Conservation (phyloP, 176 grass and related monocot species). For the Oryza meyeriana region DNA sequence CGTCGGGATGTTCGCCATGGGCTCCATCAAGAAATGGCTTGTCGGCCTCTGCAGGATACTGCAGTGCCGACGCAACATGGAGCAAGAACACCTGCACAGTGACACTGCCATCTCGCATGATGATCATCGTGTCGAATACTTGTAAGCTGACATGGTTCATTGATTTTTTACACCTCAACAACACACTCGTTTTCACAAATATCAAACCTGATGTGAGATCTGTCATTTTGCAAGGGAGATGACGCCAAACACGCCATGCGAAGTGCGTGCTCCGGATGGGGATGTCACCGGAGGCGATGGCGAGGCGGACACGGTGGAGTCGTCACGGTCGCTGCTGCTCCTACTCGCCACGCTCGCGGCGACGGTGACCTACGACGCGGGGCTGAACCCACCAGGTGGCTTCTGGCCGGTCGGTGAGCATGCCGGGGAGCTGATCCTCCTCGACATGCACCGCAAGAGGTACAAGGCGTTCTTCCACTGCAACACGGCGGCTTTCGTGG, state of each 20-base stretch:
- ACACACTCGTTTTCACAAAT: not conserved
- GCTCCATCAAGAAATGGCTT: not conserved
- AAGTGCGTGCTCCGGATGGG: not conserved
- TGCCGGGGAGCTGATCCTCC: not conserved
- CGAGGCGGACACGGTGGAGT: not conserved
- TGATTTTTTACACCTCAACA: not conserved
- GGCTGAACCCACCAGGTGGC: not conserved
- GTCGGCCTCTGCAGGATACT: not conserved
- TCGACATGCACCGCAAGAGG: not conserved
- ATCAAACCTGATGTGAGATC: not conserved
- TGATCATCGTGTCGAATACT: not conserved
- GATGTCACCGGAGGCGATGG: not conserved
- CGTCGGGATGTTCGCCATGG: not conserved
- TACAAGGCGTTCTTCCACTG: constrained; percentile 37
- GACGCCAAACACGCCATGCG: not conserved
- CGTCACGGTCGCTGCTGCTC: not conserved
- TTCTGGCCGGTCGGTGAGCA: not conserved
- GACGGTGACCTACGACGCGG: not conserved
- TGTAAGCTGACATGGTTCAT: not conserved
- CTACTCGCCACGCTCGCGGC: constrained; percentile 6
- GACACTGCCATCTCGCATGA: not conserved
- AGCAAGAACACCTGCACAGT: not conserved
- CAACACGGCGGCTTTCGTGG: constrained; percentile 30
- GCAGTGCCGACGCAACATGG: not conserved
- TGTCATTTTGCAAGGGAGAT: not conserved